These are phyloP conservation scores for Cladophialophora bantiana DNA, from an alignment of 2,329 filamentous ascomycete species.

Conservation along the genomic window DNA sequence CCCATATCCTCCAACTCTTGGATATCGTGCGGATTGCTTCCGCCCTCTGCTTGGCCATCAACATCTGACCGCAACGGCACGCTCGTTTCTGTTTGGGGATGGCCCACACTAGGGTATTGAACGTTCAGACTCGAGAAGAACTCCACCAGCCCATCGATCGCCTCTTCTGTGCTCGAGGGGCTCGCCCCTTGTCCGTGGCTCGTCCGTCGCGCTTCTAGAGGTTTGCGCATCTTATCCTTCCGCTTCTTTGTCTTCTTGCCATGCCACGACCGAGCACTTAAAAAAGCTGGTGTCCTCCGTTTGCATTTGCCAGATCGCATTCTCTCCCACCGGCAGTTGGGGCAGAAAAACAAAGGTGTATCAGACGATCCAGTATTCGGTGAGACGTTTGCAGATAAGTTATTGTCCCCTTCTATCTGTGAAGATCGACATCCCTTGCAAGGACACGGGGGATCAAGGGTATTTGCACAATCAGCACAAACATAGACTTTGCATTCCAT, in stretches of 20 bases:
- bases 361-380: constrained; percentile 21
- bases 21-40: constrained; percentile 30
- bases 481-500: constrained; percentile 55
- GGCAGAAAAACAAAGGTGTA: constrained; percentile 38
- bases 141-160: constrained; percentile 37
- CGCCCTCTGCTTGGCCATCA: neutral
- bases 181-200: constrained; percentile 4
- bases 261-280: constrained; percentile 26
- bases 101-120: constrained; percentile 18
- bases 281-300: constrained; percentile 35
- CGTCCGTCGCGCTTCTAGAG: constrained; percentile 33
- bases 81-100: constrained; percentile 6
- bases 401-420: constrained; percentile 19
- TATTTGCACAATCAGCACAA: constrained; percentile 53
- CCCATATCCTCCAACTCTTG: constrained; percentile 39
- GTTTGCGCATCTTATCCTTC: constrained; percentile 37
- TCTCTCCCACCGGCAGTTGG: constrained; percentile 40
- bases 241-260: constrained; percentile 35
- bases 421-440: constrained; percentile 37
- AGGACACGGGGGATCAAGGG: constrained; percentile 36
- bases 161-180: constrained; percentile 22
- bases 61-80: neutral
- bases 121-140: constrained; percentile 34
- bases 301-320: constrained; percentile 40
- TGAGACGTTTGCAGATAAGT: constrained; percentile 7